Percentiles rank a stretch among this genome's conserved stretches.
phyloP scores from a whole-genome alignment of 495 filamentous ascomycete species.

The Penicillium roqueforti region DNA sequence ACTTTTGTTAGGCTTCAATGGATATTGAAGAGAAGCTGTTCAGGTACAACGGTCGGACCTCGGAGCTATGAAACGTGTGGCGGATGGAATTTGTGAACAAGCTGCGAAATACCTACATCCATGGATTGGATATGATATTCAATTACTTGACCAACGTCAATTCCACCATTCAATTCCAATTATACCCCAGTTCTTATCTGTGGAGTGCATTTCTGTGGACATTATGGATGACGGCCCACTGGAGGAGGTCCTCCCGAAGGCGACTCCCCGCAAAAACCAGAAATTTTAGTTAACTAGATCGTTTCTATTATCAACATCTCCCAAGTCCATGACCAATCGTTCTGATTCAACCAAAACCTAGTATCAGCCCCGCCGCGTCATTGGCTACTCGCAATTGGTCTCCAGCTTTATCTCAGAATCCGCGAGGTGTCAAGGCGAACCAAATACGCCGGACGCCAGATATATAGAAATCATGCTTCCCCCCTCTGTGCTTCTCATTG shows the following conservation, averaged over 20 bases:
- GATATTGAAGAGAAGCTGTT: not conserved
- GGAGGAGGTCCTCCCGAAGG: constrained; percentile 27
- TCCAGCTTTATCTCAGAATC: constrained; percentile 24
- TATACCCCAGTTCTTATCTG: constrained; percentile 9
- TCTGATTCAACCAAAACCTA: not conserved
- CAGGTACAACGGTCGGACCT: not conserved
- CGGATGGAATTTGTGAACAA: not conserved
- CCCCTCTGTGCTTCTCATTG: not conserved
- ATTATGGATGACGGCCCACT: constrained; percentile 12
- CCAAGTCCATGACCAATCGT: constrained; percentile 20
- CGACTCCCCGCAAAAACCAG: constrained; percentile 23
- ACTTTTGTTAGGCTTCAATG: not conserved
- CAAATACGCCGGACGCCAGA: not conserved
- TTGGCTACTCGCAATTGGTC: constrained; percentile 14
- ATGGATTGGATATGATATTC: not conserved
- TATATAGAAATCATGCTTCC: constrained; percentile 17
- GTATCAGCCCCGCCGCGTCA: not conserved
- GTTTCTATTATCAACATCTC: constrained; percentile 19
- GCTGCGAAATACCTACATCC: not conserved
- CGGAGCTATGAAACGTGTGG: not conserved
- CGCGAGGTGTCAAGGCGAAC: constrained; percentile 8
- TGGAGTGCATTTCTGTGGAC: constrained; percentile 2
- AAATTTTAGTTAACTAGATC: constrained; percentile 10
- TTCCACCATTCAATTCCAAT: not conserved
- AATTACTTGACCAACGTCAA: not conserved